Percentiles rank a stretch among this genome's conserved stretches.
Evolutionary conservation across 2,329 filamentous ascomycete species (phyloP).

Genomic region (Decorospora gaudefroyi): DNA sequence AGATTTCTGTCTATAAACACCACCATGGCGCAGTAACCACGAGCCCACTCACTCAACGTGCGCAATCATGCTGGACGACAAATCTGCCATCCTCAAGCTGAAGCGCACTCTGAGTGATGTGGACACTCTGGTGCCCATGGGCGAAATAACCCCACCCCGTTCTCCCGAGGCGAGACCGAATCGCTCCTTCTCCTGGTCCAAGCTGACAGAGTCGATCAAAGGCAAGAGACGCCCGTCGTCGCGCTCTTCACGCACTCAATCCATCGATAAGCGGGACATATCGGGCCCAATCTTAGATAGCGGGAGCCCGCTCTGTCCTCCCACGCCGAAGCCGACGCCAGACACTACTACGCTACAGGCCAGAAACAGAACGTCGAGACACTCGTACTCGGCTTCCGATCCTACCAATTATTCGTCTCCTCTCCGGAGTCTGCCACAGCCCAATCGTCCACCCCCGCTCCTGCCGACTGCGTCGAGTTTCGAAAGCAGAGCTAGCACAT

Average conservation of each 20-base stretch:
- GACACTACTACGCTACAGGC: slow-evolving; percentile 4
- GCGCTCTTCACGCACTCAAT: slow-evolving; percentile 18
- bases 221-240: slow-evolving; percentile 22
- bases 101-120: slow-evolving; percentile 35
- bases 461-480: slow-evolving; percentile 20
- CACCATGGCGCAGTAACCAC: slow-evolving; percentile 10
- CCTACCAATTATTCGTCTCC: slow-evolving; percentile 25
- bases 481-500: slow-evolving; percentile 17
- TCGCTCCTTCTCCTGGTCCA: slow-evolving; percentile 35
- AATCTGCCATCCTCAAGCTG: slow-evolving; percentile 23
- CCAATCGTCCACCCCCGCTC: slow-evolving; percentile 16
- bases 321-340: slow-evolving; percentile 12
- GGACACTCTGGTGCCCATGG: slow-evolving; percentile 21
- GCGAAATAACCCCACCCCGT: slow-evolving; percentile 21
- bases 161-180: slow-evolving; percentile 10
- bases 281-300: slow-evolving; percentile 33
- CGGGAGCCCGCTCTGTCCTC: slow-evolving; percentile 23
- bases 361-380: slow-evolving; percentile 5
- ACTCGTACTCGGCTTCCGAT: slow-evolving; percentile 30
- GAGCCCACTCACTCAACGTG: slow-evolving; percentile 3
- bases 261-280: slow-evolving; percentile 31
- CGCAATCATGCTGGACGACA: slow-evolving; percentile 27
- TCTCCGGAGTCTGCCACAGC: slow-evolving; percentile 11
- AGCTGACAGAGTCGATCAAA: slow-evolving; percentile 36
- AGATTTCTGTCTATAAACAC: slow-evolving; percentile 9